Evolutionary conservation across 2,329 filamentous ascomycete species (phyloP).

Genomic region (Raffaelea albimanens): DNA sequence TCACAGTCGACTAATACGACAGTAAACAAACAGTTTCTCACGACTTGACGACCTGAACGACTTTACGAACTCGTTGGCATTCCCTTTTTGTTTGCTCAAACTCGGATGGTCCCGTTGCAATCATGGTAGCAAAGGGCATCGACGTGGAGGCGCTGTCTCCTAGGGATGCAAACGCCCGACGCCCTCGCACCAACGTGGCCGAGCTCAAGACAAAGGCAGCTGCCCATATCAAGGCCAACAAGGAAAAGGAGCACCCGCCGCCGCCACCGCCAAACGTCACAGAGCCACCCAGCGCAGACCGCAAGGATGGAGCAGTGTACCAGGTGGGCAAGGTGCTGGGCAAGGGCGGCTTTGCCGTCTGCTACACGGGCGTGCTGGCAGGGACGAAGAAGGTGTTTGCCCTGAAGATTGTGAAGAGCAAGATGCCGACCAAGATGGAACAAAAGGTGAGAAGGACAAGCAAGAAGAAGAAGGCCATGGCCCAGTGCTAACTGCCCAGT

Average conservation of each 20-base stretch:
- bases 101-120: too few relatives aligned
- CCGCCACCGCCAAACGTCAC: constrained; percentile 51
- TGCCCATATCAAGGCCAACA: constrained; percentile 44
- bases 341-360: constrained; percentile 76
- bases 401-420: constrained; percentile 74
- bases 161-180: constrained; percentile 53
- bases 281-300: constrained; percentile 59
- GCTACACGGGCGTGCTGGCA: constrained; percentile 61
- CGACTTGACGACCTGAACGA: too few relatives aligned
- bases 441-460: constrained; percentile 53
- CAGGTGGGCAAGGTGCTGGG: constrained; percentile 65
- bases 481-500: constrained; percentile 28
- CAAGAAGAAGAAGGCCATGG: neutral
- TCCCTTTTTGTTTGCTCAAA: too few relatives aligned
- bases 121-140: constrained; percentile 37
- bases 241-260: constrained; percentile 57
- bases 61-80: too few relatives aligned
- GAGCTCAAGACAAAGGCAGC: constrained; percentile 44
- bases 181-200: constrained; percentile 31
- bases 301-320: constrained; percentile 61
- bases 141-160: constrained; percentile 57
- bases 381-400: constrained; percentile 61
- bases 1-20: too few relatives aligned
- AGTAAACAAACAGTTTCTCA: too few relatives aligned
- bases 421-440: constrained; percentile 75